Conservation (phyloP, 768 basidiomycete species). For the Mycena floridula region DNA sequence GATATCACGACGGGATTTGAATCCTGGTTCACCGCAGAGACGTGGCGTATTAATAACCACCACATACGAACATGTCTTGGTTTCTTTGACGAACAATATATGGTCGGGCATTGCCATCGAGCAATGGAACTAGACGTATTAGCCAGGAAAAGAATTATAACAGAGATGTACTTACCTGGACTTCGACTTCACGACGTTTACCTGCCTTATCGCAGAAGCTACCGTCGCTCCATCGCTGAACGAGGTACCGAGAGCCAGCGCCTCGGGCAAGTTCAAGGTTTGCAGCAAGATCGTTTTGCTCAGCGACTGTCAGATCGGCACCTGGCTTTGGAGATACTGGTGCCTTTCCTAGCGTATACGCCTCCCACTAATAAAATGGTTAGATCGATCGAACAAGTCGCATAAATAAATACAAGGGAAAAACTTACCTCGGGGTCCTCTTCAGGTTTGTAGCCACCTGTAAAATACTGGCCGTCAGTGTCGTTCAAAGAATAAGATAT, state of each 20-base stretch:
- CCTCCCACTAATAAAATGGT: conserved; percentile 51
- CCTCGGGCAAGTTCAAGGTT: conserved; percentile 74
- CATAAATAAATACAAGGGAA: too few relatives aligned
- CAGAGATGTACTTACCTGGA: conserved; percentile 73
- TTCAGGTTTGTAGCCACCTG: conserved; percentile 70
- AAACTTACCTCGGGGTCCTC: conserved; percentile 77
- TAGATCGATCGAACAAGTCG: conserved; percentile 10
- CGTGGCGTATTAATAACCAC: conserved; percentile 93
- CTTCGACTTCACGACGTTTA: conserved; percentile 82
- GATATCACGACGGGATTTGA: conserved; percentile 67
- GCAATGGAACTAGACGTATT: conserved; percentile 73
- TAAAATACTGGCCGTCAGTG: conserved; percentile 8
- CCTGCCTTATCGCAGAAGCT: conserved; percentile 92
- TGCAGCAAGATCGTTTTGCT: conserved; percentile 55
- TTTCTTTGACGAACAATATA: conserved; percentile 88
- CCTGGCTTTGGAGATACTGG: conserved; percentile 53
- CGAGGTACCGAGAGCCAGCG: conserved; percentile 83
- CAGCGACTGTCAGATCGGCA: conserved; percentile 59
- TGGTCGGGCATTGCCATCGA: conserved; percentile 91
- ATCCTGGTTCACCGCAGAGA: conserved; percentile 89
- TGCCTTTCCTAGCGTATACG: conserved; percentile 73
- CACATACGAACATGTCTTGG: conserved; percentile 91
- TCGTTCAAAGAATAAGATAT: background rate
- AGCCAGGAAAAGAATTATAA: conserved; percentile 6
- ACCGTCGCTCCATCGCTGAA: conserved; percentile 88